Evolutionary conservation across 2,329 filamentous ascomycete genomes (phyloP).

Genomic region (Penicillium fuscoglaucum): DNA sequence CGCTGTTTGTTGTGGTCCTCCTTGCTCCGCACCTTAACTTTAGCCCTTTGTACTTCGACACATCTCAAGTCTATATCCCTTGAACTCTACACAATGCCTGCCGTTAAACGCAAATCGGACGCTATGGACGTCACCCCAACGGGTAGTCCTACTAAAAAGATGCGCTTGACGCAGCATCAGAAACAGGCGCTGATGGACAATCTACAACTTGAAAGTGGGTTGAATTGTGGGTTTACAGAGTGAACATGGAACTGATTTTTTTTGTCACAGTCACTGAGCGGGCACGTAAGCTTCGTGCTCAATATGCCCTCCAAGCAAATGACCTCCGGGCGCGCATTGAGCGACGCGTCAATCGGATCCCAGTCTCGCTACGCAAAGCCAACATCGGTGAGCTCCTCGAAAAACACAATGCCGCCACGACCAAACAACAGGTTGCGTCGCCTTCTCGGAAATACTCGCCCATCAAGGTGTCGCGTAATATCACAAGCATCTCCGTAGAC

Average conservation of each 20-base stretch:
- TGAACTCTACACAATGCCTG: conserved; percentile 35
- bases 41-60: conserved; percentile 11
- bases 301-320: conserved; percentile 85
- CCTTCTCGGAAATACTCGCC: conserved; percentile 35
- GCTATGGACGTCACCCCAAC: conserved; percentile 38
- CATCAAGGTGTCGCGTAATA: conserved; percentile 31
- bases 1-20: conserved; percentile 29
- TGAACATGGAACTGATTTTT: conserved; percentile 12
- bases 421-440: conserved; percentile 30
- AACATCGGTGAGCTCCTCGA: conserved; percentile 79
- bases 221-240: background rate
- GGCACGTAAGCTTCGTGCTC: conserved; percentile 80
- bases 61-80: conserved; percentile 5
- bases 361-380: conserved; percentile 71
- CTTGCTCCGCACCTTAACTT: conserved; percentile 20
- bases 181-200: conserved; percentile 90
- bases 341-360: conserved; percentile 90
- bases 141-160: conserved; percentile 62
- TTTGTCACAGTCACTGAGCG: conserved; percentile 71
- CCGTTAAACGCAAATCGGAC: conserved; percentile 45
- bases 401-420: conserved; percentile 43
- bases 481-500: conserved; percentile 34
- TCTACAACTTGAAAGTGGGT: conserved; percentile 79
- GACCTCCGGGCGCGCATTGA: conserved; percentile 83
- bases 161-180: conserved; percentile 66